Percentiles rank a stretch among this genome's conserved stretches.
Evolutionary conservation across 2,329 filamentous ascomycete species (phyloP).

Genomic region (Verticillium dahliae): DNA sequence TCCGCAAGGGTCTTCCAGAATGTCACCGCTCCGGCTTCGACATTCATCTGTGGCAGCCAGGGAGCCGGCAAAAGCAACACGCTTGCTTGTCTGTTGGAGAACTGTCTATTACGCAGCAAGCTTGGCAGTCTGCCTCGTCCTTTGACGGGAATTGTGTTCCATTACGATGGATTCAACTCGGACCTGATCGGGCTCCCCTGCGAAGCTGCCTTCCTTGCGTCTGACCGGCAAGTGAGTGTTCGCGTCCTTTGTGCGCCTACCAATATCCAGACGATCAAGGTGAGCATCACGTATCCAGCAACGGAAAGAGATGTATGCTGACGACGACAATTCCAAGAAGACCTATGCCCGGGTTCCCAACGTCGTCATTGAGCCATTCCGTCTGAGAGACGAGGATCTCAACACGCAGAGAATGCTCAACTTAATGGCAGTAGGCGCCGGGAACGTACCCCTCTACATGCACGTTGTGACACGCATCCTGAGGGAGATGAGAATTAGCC

Average conservation of each 20-base stretch:
- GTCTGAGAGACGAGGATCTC: slow-evolving; percentile 43
- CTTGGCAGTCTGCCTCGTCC: slow-evolving; percentile 42
- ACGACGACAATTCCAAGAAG: slow-evolving; percentile 14
- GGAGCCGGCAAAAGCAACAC: slow-evolving; percentile 60
- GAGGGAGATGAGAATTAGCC: slow-evolving; percentile 43
- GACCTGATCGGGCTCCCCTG: slow-evolving; percentile 43
- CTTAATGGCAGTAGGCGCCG: slow-evolving; percentile 48
- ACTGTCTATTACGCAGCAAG: slow-evolving; percentile 40
- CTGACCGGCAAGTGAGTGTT: slow-evolving; percentile 34
- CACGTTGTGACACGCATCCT: slow-evolving; percentile 49
- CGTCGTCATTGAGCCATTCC: slow-evolving; percentile 41
- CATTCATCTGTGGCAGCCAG: slow-evolving; percentile 59
- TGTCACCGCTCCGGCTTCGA: slow-evolving; percentile 44
- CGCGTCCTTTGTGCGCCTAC: slow-evolving; percentile 49
- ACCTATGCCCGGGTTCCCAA: slow-evolving; percentile 35
- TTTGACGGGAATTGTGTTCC: slow-evolving; percentile 56
- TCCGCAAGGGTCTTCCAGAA: slow-evolving; percentile 34
- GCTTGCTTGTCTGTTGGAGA: slow-evolving; percentile 49
- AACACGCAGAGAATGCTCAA: slow-evolving; percentile 53
- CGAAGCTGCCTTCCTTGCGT: slow-evolving; percentile 52
- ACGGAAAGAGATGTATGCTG: background rate
- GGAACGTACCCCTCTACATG: slow-evolving; percentile 48
- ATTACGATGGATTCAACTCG: slow-evolving; percentile 53
- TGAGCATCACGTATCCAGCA: background rate
- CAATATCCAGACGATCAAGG: slow-evolving; percentile 32